Evolutionary conservation across 2,329 filamentous ascomycete species (phyloP).

Genomic region (Scedosporium boydii): DNA sequence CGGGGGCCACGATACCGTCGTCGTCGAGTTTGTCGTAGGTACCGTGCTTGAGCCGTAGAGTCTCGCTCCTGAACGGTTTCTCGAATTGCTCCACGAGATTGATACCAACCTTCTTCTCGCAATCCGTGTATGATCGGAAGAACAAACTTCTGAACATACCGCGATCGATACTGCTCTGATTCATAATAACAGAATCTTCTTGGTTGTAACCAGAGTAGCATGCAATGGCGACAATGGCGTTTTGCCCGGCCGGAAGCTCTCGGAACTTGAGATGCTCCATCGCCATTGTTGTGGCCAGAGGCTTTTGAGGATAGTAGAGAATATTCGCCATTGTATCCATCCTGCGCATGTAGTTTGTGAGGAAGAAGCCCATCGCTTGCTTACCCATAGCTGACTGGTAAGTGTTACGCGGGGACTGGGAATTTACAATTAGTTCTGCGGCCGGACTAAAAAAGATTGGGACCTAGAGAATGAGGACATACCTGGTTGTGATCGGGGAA

Average conservation of each 20-base stretch:
- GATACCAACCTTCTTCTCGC: conserved; percentile 92
- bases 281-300: conserved; percentile 83
- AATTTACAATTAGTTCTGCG: conserved; percentile 20
- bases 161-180: conserved; percentile 97
- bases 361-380: conserved; percentile 98
- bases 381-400: conserved; percentile 99
- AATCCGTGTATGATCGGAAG: conserved; percentile 94
- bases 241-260: conserved; percentile 92
- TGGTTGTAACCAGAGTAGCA: conserved; percentile 99
- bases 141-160: conserved; percentile 96
- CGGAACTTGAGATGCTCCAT: conserved; percentile 99
- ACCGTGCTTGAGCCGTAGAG: conserved; percentile 83
- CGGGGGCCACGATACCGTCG: conserved; percentile 88
- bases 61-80: conserved; percentile 83
- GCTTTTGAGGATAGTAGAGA: conserved; percentile 97
- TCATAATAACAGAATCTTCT: conserved; percentile 99
- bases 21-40: conserved; percentile 97
- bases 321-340: conserved; percentile 99
- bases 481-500: conserved; percentile 98
- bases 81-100: conserved; percentile 90
- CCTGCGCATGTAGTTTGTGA: conserved; percentile 91
- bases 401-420: conserved; percentile 88
- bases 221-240: conserved; percentile 94
- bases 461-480: conserved; percentile 18
- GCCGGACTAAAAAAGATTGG: background rate